phyloP scores from a whole-genome alignment of 352 stramenopile genomes.

The Thalassiosira sp. region DNA sequence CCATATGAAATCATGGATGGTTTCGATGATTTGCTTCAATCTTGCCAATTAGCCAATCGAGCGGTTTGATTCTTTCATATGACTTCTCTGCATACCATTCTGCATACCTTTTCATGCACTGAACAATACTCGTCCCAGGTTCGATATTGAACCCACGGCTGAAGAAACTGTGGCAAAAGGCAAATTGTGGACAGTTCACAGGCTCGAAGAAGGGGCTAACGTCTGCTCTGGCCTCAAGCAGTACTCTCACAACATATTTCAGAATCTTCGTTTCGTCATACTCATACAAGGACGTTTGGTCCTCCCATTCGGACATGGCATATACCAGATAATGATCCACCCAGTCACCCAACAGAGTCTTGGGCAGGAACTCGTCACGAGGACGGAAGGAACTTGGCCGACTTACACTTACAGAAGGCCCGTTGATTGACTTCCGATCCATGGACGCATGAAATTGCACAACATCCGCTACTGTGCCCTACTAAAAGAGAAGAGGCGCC shows the following conservation, averaged over 20 bases:
- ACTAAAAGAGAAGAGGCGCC: background rate
- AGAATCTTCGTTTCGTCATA: background rate
- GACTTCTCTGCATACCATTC: background rate
- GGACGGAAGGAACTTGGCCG: too few relatives aligned
- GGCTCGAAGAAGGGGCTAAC: slow-evolving; percentile 2
- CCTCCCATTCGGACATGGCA: background rate
- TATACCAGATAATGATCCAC: background rate
- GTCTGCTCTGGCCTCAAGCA: slow-evolving; percentile 1
- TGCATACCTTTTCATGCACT: background rate
- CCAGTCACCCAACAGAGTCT: slow-evolving; percentile 2
- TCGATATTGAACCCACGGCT: background rate
- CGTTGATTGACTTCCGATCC: background rate
- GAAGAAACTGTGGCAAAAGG: background rate
- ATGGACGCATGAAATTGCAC: slow-evolving; percentile 1
- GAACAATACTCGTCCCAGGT: background rate
- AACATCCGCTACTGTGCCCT: slow-evolving; percentile 1
- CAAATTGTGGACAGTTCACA: too few relatives aligned
- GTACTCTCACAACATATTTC: background rate
- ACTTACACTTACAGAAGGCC: background rate
- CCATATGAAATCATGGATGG: too few relatives aligned
- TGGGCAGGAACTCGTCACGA: background rate
- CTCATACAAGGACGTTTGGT: too few relatives aligned
- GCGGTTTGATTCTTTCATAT: background rate
- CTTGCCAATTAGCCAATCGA: background rate
- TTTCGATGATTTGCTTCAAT: background rate